Percentiles rank a stretch among this genome's conserved stretches.
These are phyloP conservation scores for Solanum paucissectum DNA, from an alignment of 257 asterid species.

Conservation along the genomic window DNA sequence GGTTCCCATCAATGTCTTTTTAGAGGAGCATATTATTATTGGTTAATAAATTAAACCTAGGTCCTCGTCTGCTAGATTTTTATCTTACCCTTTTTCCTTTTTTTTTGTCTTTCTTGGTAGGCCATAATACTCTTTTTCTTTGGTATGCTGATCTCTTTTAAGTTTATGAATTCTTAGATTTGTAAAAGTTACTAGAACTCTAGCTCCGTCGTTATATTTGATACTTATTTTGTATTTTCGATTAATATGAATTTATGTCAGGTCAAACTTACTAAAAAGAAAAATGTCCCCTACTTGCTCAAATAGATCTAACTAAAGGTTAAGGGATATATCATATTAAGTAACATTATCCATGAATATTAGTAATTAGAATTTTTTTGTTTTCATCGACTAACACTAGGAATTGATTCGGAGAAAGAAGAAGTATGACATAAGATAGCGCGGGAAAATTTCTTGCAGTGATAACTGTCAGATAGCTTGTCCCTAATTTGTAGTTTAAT, in stretches of 20 bases:
- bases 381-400: neutral
- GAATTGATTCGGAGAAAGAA: too few species aligned
- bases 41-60: neutral
- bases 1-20: neutral
- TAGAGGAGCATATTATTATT: neutral
- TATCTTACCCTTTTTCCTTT: neutral
- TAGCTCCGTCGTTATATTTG: neutral
- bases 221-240: neutral
- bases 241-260: neutral
- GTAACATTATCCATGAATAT: neutral
- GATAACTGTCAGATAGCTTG: neutral
- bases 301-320: neutral
- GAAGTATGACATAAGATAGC: neutral
- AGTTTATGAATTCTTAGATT: neutral
- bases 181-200: neutral
- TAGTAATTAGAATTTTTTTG: neutral
- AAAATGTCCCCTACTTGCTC: neutral
- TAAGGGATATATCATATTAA: neutral
- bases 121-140: neutral
- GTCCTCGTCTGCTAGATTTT: neutral
- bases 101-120: neutral
- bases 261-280: neutral
- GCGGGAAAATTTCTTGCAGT: too few species aligned
- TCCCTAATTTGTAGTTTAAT: neutral
- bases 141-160: neutral